Conservation (phyloP, 345 rosid genomes). For the Aurinia saxatilis region DNA sequence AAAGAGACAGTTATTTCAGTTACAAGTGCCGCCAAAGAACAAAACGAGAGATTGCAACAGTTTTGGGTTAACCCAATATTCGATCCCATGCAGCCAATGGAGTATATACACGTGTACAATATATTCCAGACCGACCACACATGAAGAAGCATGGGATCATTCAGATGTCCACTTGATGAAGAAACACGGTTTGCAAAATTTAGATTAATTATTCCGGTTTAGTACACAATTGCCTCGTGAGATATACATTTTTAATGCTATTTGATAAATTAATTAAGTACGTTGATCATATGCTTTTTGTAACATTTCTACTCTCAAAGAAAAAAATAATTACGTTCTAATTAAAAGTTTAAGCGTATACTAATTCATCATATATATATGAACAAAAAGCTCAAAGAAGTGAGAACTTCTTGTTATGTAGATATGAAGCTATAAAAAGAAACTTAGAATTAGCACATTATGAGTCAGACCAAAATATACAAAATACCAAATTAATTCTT, state of each 20-base stretch:
- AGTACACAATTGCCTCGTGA: neutral
- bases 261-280: too few relatives aligned
- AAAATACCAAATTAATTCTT: neutral
- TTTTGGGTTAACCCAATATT: constrained; percentile 27
- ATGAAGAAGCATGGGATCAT: constrained; percentile 29
- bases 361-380: too few relatives aligned
- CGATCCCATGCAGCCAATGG: constrained; percentile 23
- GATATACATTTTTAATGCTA: too few relatives aligned
- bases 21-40: constrained; percentile 25
- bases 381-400: neutral
- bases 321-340: too few relatives aligned
- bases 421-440: neutral
- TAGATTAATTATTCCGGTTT: neutral
- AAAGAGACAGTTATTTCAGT: constrained; percentile 32
- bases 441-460: neutral
- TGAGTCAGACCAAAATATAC: neutral
- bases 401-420: neutral
- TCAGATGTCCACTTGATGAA: constrained; percentile 18
- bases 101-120: neutral
- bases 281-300: neutral
- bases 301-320: neutral
- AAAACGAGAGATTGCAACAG: constrained; percentile 19
- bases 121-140: constrained; percentile 30
- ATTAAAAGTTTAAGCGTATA: too few relatives aligned
- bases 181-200: constrained; percentile 20